Percentiles rank a stretch among this genome's conserved stretches.
Evolutionary conservation across 2,329 filamentous ascomycete genomes (phyloP).

Genomic region (Pseudopithomyces maydicus): DNA sequence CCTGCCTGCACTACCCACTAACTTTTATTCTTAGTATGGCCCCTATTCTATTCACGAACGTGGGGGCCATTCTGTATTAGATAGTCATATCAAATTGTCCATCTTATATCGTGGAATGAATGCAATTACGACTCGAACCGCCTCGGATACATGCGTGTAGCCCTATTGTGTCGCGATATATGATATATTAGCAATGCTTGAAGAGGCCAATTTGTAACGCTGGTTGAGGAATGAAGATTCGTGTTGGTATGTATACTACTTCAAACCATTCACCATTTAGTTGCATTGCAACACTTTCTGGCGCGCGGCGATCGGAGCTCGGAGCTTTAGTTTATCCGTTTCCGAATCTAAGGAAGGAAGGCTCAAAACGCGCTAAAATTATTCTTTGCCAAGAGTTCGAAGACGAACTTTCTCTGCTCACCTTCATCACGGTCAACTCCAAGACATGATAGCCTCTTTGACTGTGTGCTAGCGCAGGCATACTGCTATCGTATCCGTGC

Average conservation of each 20-base stretch:
- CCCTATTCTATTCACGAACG: no score
- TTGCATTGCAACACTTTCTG: background rate
- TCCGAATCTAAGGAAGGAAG: background rate
- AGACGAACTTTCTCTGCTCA: conserved; percentile 13
- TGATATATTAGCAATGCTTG: background rate
- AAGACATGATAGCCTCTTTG: conserved; percentile 20
- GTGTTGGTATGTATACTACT: no score
- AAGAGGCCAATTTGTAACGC: no score
- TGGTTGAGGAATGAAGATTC: no score
- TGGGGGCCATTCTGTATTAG: no score
- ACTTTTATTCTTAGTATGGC: no score
- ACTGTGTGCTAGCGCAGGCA: conserved; percentile 22
- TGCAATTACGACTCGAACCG: background rate
- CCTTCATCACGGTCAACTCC: conserved; percentile 15
- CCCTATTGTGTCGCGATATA: background rate
- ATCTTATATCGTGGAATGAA: no score
- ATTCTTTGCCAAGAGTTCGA: conserved; percentile 16
- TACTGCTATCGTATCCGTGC: conserved; percentile 17
- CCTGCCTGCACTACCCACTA: no score
- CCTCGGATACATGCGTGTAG: background rate
- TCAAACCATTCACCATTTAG: no score
- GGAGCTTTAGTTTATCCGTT: no score
- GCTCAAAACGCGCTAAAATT: conserved; percentile 16
- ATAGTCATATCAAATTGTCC: no score
- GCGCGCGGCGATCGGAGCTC: no score